A percentile compares a stretch with the other conserved stretches of the same genome.
Evolutionary conservation across 1,139 yeast species (phyloP).

Genomic region (Candida sp.): DNA sequence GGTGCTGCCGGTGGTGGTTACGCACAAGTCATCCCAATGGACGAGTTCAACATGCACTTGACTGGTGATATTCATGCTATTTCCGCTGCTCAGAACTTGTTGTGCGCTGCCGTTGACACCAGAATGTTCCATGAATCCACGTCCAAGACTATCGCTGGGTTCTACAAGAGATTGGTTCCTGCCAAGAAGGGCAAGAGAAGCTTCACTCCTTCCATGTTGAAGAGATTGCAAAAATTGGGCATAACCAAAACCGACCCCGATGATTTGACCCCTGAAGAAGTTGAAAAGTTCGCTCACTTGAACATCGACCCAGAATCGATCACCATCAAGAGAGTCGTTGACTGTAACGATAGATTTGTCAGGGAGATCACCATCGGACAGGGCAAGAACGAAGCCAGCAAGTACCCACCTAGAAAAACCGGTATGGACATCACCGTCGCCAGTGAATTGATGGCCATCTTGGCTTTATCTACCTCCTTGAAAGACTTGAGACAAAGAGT

Average conservation of each 20-base stretch:
- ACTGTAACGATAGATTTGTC: constrained; percentile 92
- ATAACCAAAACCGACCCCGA: constrained; percentile 82
- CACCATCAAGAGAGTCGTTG: constrained; percentile 97
- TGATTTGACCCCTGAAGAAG: constrained; percentile 81
- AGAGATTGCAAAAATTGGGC: constrained; percentile 80
- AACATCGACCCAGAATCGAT: constrained; percentile 94
- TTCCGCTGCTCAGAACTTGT: constrained; percentile 91
- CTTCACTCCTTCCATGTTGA: constrained; percentile 79
- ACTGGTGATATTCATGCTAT: constrained; percentile 99
- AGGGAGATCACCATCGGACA: constrained; percentile 93
- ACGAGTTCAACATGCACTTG: constrained; percentile 97
- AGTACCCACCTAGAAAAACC: constrained; percentile 93
- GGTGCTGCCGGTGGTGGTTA: constrained; percentile 99
- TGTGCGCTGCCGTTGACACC: constrained; percentile 98
- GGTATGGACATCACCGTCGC: constrained; percentile 99
- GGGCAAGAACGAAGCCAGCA: constrained; percentile 71
- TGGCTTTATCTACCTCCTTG: constrained; percentile 83
- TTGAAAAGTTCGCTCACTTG: constrained; percentile 76
- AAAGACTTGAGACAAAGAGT: constrained; percentile 89
- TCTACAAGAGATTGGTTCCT: constrained; percentile 87
- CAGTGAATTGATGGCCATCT: constrained; percentile 96
- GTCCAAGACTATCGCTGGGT: constrained; percentile 86
- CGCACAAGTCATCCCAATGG: constrained; percentile 99
- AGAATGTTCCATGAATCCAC: constrained; percentile 94
- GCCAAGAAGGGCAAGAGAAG: constrained; percentile 81